These are phyloP conservation scores for Xylaria hypoxylon DNA, from an alignment of 2,329 filamentous ascomycete species.

Conservation along the genomic window DNA sequence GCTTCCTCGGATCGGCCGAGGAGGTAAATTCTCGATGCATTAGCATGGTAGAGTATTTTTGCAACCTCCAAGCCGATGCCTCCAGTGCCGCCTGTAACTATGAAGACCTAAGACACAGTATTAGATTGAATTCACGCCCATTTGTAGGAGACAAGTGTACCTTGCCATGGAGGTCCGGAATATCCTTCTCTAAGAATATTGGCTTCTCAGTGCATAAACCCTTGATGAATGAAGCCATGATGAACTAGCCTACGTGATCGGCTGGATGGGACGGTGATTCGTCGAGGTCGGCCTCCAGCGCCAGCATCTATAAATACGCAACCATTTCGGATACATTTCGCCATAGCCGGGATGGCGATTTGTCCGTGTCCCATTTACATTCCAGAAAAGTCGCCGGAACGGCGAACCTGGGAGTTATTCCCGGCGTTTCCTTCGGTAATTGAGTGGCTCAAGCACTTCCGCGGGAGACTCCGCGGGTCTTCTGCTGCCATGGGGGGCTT, in stretches of 20 bases:
- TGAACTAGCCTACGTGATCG: not conserved
- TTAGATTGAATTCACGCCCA: too few relatives aligned
- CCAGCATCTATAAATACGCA: not conserved
- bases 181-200: too few relatives aligned
- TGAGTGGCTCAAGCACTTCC: too few relatives aligned
- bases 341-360: not conserved
- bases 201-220: too few relatives aligned
- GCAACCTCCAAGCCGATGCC: too few relatives aligned
- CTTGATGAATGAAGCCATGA: conserved; percentile 10
- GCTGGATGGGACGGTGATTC: not conserved
- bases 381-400: not conserved
- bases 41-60: conserved; percentile 12
- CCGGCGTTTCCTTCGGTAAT: not conserved
- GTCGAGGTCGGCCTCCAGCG: not conserved
- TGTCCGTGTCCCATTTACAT: not conserved
- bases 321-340: not conserved
- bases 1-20: too few relatives aligned
- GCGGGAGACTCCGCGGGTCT: too few relatives aligned
- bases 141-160: too few relatives aligned
- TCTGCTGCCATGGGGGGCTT: not conserved
- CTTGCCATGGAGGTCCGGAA: too few relatives aligned
- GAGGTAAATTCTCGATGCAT: too few relatives aligned
- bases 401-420: not conserved
- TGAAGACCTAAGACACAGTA: too few relatives aligned
- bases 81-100: too few relatives aligned